Evolutionary conservation across 2,329 filamentous ascomycete species (phyloP).

Genomic region (Diaporthe sp.): DNA sequence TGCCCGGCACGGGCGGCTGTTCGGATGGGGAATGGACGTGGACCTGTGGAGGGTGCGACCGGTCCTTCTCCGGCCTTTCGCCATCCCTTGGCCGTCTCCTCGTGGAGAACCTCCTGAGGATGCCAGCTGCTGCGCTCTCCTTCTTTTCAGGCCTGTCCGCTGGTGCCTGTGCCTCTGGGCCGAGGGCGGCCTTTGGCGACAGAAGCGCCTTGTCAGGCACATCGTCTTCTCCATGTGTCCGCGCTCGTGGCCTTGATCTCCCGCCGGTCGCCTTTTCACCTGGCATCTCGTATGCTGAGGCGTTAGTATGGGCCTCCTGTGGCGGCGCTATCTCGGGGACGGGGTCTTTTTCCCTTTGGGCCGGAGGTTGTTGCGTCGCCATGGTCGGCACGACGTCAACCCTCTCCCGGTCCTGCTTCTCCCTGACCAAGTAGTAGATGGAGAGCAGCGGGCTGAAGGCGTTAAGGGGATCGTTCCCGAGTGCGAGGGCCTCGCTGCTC

Average conservation of each 20-base stretch:
- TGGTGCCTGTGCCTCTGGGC: conserved; percentile 28
- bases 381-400: conserved; percentile 59
- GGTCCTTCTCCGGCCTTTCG: conserved; percentile 72
- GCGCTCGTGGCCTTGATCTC: conserved; percentile 84
- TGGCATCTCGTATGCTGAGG: conserved; percentile 86
- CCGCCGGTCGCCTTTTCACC: conserved; percentile 90
- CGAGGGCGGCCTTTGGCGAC: conserved; percentile 41
- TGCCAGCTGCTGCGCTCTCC: conserved; percentile 86
- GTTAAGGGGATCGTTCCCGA: conserved; percentile 90
- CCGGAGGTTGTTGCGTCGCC: conserved; percentile 41
- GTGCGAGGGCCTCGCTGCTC: conserved; percentile 87
- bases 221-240: conserved; percentile 96
- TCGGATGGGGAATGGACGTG: conserved; percentile 86
- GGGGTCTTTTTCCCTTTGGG: conserved; percentile 57
- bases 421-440: conserved; percentile 95
- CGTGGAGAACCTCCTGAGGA: conserved; percentile 92
- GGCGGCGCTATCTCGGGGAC: conserved; percentile 85
- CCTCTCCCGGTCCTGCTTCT: conserved; percentile 89
- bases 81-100: conserved; percentile 77
- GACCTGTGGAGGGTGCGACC: conserved; percentile 79
- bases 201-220: conserved; percentile 69
- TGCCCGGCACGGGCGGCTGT: conserved; percentile 61
- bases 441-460: conserved; percentile 94
- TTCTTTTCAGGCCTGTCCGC: conserved; percentile 77
- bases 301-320: conserved; percentile 90